Evolutionary conservation across 345 rosid genomes (phyloP), one percentile per base, ranked within the genome.

Genomic region (Cardamine occulta): DNA sequence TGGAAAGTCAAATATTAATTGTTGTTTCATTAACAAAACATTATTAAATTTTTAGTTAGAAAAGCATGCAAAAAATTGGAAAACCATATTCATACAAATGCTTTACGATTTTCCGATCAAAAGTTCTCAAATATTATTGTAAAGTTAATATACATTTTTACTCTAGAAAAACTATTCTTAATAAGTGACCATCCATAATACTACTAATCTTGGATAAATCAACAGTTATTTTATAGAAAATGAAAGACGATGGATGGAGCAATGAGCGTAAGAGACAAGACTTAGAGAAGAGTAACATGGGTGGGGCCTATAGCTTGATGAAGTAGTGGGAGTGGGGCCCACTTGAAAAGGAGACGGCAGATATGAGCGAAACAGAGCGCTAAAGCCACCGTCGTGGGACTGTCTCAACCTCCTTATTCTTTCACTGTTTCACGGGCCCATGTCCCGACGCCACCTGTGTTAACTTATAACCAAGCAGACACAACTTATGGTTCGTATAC

Each of bases 331-430:
- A 42, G 26, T 31, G 28, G 44, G 68, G 28, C 29, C 69, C 45
- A 29, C 26, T 39, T 51, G 68, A 75, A 60, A 75, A 53, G 63
- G 61, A 58, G 73, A 58, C 32, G 60, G 73, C 73, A 49, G 62
- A 66, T 18, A 48, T 21, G 32, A 52, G 70, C 37, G 76, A 65
- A 56, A 34, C 72, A 59, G 68, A 29, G 69, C 19, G 63, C 49
- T 75, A 60, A 59, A 68, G 47, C 68, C 63, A 74, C 51, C 79
- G 28, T 75, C 74, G 70, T 62, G 64, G 63, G 23, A 44, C 40
- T 61, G 70, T 75, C 63, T 61, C 57, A 49, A 10, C 49, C 40
- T 51, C 51, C 53, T 58, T 34, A 32, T 55, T 45, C 29, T 48
- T 57, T 66, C 14, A 57, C 72, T 47, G 11, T 66, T 59, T 58